These are phyloP conservation scores for Coelastrella sp. DNA, from an alignment of 139 green algal genomes.

Conservation along the genomic window DNA sequence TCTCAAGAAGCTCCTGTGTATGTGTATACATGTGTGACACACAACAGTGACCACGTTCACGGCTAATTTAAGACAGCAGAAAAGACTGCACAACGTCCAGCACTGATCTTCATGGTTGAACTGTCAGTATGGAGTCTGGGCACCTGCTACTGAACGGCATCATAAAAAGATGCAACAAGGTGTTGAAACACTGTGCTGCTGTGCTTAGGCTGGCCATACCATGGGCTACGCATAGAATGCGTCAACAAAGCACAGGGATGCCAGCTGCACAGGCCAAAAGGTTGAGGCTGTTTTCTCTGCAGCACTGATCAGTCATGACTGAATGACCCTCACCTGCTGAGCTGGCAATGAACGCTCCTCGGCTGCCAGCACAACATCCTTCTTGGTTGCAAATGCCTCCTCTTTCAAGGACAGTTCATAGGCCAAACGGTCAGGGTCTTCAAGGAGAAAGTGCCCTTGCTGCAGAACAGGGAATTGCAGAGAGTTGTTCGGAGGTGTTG, in stretches of 20 bases:
- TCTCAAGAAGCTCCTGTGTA: constrained; percentile 42
- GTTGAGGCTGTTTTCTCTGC: not conserved
- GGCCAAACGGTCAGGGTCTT: constrained; percentile 12
- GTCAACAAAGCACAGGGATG: not conserved
- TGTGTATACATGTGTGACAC: not conserved
- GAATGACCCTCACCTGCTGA: not conserved
- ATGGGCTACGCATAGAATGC: not conserved
- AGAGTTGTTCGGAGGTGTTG: too few species aligned
- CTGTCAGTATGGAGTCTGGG: too few species aligned
- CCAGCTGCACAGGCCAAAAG: not conserved
- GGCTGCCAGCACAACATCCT: constrained; percentile 32
- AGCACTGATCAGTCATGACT: not conserved
- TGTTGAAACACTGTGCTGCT: too few species aligned
- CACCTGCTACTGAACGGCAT: too few species aligned
- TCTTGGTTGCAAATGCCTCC: constrained; percentile 33
- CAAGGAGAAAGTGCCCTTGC: constrained; percentile 43
- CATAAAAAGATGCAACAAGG: too few species aligned
- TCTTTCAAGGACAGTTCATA: constrained; percentile 41
- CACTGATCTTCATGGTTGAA: too few species aligned
- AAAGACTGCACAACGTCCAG: too few species aligned
- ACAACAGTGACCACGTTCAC: not conserved
- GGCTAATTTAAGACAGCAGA: too few species aligned
- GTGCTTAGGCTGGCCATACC: not conserved
- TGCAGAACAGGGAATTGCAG: not conserved
- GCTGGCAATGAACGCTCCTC: constrained; percentile 36